Percentiles rank a stretch among this genome's conserved stretches.
Evolutionary conservation across 495 filamentous ascomycete species (phyloP).

Genomic region (Hypoxylon perforatum): DNA sequence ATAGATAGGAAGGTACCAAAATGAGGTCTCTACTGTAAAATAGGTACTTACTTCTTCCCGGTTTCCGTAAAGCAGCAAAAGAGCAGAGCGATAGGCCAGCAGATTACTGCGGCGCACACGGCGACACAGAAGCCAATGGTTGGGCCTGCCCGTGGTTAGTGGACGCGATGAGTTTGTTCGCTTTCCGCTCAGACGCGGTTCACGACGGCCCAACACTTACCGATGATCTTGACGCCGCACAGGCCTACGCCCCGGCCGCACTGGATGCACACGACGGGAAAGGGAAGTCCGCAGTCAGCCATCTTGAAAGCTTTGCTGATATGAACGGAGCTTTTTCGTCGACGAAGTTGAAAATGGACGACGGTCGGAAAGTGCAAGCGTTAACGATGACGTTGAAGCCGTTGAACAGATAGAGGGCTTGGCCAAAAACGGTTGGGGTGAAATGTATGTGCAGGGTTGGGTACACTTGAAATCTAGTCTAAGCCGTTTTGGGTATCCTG

Average conservation of each 20-base stretch:
- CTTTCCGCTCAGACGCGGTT: no score
- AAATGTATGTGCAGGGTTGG: constrained; percentile 23
- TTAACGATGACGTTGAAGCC: constrained; percentile 70
- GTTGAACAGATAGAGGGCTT: no score
- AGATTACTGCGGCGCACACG: constrained; percentile 29
- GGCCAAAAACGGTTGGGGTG: constrained; percentile 67
- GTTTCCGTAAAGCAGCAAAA: constrained; percentile 44
- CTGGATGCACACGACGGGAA: constrained; percentile 43
- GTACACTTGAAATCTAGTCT: neutral
- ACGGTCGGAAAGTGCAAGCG: constrained; percentile 61
- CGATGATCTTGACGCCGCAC: constrained; percentile 41
- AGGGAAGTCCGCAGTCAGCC: constrained; percentile 40
- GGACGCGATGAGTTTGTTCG: neutral
- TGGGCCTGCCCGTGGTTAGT: constrained; percentile 8
- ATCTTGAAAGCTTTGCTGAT: constrained; percentile 27
- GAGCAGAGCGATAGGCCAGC: constrained; percentile 41
- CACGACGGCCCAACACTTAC: constrained; percentile 12
- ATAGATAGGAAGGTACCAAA: no score
- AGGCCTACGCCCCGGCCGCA: constrained; percentile 40
- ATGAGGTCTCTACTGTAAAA: no score
- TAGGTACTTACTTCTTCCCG: constrained; percentile 42
- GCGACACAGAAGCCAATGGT: constrained; percentile 42
- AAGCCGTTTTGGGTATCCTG: no score
- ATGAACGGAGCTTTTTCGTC: constrained; percentile 30
- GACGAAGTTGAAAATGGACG: constrained; percentile 66